Evolutionary conservation across 1,284 basidiomycete genomes (phyloP), one percentile per base, ranked within the genome.

Genomic region (Ceratobasidium sp.): DNA sequence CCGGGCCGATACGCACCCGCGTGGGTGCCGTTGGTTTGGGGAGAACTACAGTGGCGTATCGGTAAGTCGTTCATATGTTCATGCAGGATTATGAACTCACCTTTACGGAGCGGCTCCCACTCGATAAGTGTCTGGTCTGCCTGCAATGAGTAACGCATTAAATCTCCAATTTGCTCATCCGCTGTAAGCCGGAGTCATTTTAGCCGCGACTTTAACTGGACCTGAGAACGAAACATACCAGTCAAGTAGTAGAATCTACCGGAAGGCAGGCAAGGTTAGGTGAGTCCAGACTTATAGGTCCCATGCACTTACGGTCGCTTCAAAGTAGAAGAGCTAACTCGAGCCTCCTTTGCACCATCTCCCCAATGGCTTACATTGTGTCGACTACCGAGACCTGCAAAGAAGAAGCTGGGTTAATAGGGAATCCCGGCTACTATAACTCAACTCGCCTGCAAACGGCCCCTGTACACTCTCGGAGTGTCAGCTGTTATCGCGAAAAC

Each of bases 311-410:
- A 84, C 7, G 84, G 84, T 37, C 84, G 79, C 74, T 81, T 82
- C 41, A 84, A 76, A 14, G 82, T 82, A 31, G 81, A 81, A 29
- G 81, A 81, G 16, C 79, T 78, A n/a, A 85, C 81, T 5, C 84
- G 80, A 11, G 83, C 83, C 74, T 85, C 84, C 71, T 85, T 84
- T 0, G 84, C 84, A 27, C 84, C 84, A 77, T 85, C 84, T 63
- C 84, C 84, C 83, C 83, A 84, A 62, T 84, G 84, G 9, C 79
- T 81, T n/a, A 84, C 84, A 74, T 84, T 84, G 75, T 84, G 84
- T 0, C 84, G 79, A 74, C 80, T 81, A 11, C 84, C 84, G 29
- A 85, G 79, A 13, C 84, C 69, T 72, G 39, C 4, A 39, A 22
- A 37, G 4, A 31, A 49, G 24, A 34, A 19, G 11, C 37, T 41